These are phyloP conservation scores for Graphilbum ipis-grandicollis DNA, from an alignment of 2,329 filamentous ascomycete genomes.

Conservation along the genomic window DNA sequence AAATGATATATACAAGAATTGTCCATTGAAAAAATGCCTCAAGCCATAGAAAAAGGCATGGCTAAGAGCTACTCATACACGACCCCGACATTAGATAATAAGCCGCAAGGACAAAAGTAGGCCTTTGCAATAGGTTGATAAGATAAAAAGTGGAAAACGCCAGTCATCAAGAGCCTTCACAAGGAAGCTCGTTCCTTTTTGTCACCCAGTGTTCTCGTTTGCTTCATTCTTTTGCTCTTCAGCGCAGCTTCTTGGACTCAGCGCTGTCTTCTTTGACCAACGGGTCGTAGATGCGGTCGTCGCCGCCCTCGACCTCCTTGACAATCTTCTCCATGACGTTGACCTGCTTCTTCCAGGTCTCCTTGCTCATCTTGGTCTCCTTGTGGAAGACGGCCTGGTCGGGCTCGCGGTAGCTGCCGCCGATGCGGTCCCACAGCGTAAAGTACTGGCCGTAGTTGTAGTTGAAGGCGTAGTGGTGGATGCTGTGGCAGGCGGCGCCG, in stretches of 20 bases:
- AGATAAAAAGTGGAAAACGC: too few species aligned
- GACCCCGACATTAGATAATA: too few species aligned
- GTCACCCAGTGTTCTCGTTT: too few species aligned
- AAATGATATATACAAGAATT: too few species aligned
- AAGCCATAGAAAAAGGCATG: too few species aligned
- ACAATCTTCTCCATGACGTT: conserved; percentile 62
- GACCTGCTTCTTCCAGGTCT: conserved; percentile 63
- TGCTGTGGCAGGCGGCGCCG: conserved; percentile 81
- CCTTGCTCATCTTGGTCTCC: conserved; percentile 69
- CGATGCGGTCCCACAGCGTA: conserved; percentile 77
- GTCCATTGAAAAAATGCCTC: too few species aligned
- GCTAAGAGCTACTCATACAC: too few species aligned
- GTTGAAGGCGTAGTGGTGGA: conserved; percentile 78
- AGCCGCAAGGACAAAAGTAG: too few species aligned
- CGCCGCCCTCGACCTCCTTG: conserved; percentile 47
- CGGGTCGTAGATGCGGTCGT: conserved; percentile 30
- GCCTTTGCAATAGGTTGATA: too few species aligned
- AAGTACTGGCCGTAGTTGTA: conserved; percentile 95
- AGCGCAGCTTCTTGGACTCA: conserved; percentile 26
- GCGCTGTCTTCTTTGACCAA: conserved; percentile 5
- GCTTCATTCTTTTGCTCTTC: too few species aligned
- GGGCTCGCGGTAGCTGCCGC: conserved; percentile 72
- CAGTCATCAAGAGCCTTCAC: too few species aligned
- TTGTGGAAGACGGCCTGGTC: conserved; percentile 72
- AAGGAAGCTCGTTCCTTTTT: too few species aligned